A percentile compares a stretch with the other conserved stretches of the same genome.
phyloP scores from a whole-genome alignment of 2,329 filamentous ascomycete genomes.

The Cladobotryum protrusum region DNA sequence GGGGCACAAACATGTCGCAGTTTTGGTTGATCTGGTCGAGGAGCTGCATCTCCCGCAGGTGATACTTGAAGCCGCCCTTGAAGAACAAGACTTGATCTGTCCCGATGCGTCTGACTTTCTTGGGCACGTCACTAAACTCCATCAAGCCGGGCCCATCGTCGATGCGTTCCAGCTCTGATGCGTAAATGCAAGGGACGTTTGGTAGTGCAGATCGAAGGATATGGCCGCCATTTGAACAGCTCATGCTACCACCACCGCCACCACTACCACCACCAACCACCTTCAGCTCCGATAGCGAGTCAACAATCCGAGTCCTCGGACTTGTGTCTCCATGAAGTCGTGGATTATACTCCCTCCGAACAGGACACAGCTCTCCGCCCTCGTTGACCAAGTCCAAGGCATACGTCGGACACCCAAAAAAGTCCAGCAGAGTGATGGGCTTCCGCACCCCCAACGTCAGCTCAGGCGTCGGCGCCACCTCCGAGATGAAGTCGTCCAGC shows the following conservation, averaged over 20 bases:
- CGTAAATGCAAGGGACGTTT: slow-evolving; percentile 2
- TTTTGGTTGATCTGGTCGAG: slow-evolving; percentile 4
- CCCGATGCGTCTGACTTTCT: slow-evolving; percentile 1
- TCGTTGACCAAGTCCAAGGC: slow-evolving; percentile 10
- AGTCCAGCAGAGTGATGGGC: slow-evolving; percentile 8
- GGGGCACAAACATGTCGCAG: slow-evolving; percentile 13
- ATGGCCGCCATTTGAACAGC: neutral
- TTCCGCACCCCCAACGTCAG: neutral
- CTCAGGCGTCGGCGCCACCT: slow-evolving; percentile 3
- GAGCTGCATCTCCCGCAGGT: slow-evolving; percentile 9
- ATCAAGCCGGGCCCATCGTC: neutral
- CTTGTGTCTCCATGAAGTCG: slow-evolving; percentile 7
- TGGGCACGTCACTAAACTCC: slow-evolving; percentile 7
- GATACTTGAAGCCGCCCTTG: slow-evolving; percentile 8
- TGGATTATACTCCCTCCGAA: slow-evolving; percentile 8
- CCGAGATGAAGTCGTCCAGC: slow-evolving; percentile 6
- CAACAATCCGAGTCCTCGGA: slow-evolving; percentile 9
- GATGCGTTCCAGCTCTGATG: slow-evolving; percentile 6
- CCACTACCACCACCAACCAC: no score
- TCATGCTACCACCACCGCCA: no score
- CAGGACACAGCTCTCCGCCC: slow-evolving; percentile 1
- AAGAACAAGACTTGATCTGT: slow-evolving; percentile 9
- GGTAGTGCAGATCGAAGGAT: slow-evolving; percentile 10
- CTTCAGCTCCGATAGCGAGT: neutral
- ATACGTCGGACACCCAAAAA: slow-evolving; percentile 9